phyloP scores from a whole-genome alignment of 2,329 filamentous ascomycete species.

The Xylaria sp. region DNA sequence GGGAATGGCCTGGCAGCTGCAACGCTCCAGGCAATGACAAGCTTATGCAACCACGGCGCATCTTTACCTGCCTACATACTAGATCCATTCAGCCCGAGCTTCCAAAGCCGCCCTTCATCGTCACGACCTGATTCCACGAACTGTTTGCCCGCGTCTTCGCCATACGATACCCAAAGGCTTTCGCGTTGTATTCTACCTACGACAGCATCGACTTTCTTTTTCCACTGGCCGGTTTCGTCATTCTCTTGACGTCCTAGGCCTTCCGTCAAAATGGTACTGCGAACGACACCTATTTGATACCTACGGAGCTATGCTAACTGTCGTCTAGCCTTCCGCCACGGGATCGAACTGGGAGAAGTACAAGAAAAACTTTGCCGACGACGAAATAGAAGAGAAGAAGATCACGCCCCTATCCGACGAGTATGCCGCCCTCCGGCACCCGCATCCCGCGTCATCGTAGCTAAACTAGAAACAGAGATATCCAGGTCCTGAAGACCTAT shows the following conservation, averaged over 20 bases:
- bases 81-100: constrained; percentile 14
- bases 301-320: constrained; percentile 25
- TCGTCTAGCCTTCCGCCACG: constrained; percentile 81
- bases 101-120: constrained; percentile 5
- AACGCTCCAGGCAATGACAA: constrained; percentile 31
- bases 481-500: constrained; percentile 98
- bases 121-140: constrained; percentile 12
- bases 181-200: background rate
- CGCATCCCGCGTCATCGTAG: constrained; percentile 2
- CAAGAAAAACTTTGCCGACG: constrained; percentile 94
- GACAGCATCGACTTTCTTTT: background rate
- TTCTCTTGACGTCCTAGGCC: constrained; percentile 32
- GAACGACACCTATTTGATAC: constrained; percentile 3
- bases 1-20: constrained; percentile 15
- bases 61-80: constrained; percentile 11
- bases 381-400: constrained; percentile 99
- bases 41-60: constrained; percentile 35
- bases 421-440: constrained; percentile 56
- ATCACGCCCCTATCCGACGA: constrained; percentile 96
- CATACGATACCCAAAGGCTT: constrained; percentile 7
- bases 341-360: constrained; percentile 98
- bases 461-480: constrained; percentile 69
- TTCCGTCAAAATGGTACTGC: constrained; percentile 37
- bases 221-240: constrained; percentile 2
- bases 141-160: background rate